Percentiles rank a stretch among this genome's conserved stretches.
Conservation (phyloP, 495 filamentous ascomycete genomes). For the Aspergillus sparsus region DNA sequence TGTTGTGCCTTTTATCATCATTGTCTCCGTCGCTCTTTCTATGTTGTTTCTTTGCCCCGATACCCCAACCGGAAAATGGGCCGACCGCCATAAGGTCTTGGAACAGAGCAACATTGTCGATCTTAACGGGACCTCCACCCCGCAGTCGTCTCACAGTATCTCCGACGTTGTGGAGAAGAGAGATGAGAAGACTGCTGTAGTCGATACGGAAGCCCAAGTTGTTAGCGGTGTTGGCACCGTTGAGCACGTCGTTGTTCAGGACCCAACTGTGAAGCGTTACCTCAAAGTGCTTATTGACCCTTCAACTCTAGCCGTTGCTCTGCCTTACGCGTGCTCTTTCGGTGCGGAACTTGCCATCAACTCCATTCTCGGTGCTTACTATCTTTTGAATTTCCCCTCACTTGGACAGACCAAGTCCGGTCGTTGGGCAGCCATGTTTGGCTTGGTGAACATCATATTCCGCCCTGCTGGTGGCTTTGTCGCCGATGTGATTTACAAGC, state of each 20-base stretch:
- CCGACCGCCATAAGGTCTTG: conserved; percentile 58
- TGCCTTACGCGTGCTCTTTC: conserved; percentile 81
- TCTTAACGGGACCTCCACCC: conserved; percentile 35
- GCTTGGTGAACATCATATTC: conserved; percentile 77
- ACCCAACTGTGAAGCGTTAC: conserved; percentile 63
- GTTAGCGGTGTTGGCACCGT: conserved; percentile 46
- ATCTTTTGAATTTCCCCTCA: conserved; percentile 69
- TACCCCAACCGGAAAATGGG: conserved; percentile 82
- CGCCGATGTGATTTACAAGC: conserved; percentile 73
- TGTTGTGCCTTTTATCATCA: conserved; percentile 81
- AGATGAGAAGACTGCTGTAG: conserved; percentile 31
- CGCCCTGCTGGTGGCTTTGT: conserved; percentile 76
- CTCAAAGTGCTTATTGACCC: conserved; percentile 59
- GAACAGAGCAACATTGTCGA: conserved; percentile 53
- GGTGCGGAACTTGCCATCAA: conserved; percentile 87
- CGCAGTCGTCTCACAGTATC: conserved; percentile 38
- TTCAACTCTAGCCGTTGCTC: conserved; percentile 66
- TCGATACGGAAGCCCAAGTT: conserved; percentile 54
- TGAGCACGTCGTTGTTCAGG: conserved; percentile 60
- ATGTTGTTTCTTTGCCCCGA: conserved; percentile 78
- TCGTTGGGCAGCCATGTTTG: conserved; percentile 87
- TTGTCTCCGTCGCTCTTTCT: conserved; percentile 60
- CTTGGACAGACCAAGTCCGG: conserved; percentile 73
- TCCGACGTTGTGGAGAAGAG: conserved; percentile 45
- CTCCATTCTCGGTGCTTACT: conserved; percentile 77